These are phyloP conservation scores for Leucogyrophana mollusca DNA, from an alignment of 768 basidiomycete genomes.

Conservation along the genomic window DNA sequence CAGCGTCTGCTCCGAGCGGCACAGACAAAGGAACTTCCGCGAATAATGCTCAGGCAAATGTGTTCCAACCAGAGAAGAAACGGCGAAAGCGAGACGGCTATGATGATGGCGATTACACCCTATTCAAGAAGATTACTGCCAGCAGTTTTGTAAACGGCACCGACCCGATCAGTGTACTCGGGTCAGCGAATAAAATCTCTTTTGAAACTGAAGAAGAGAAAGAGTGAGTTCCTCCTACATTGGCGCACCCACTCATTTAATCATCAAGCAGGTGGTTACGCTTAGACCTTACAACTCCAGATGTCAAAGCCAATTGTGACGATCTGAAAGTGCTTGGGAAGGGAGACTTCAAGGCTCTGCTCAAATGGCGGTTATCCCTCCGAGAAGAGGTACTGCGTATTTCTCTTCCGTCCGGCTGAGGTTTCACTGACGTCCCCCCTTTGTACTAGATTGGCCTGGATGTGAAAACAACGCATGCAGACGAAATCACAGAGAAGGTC, in stretches of 20 bases:
- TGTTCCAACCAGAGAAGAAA: slow-evolving; percentile 98
- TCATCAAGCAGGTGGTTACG: slow-evolving; percentile 61
- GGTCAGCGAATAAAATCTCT: slow-evolving; percentile 71
- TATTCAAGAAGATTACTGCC: slow-evolving; percentile 74
- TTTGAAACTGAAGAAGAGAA: slow-evolving; percentile 87
- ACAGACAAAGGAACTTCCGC: slow-evolving; percentile 53
- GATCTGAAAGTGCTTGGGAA: slow-evolving; percentile 98
- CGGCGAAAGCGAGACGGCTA: slow-evolving; percentile 92
- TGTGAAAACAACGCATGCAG: slow-evolving; percentile 66
- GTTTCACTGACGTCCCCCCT: slow-evolving; percentile 6
- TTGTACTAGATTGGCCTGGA: slow-evolving; percentile 74
- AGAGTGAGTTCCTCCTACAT: slow-evolving; percentile 42
- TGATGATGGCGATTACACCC: slow-evolving; percentile 88
- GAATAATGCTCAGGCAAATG: slow-evolving; percentile 79
- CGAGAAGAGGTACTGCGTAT: slow-evolving; percentile 75
- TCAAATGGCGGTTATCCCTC: slow-evolving; percentile 88
- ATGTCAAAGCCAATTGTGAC: slow-evolving; percentile 78
- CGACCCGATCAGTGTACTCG: slow-evolving; percentile 81
- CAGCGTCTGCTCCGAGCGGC: slow-evolving; percentile 42
- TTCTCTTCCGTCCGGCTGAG: background rate
- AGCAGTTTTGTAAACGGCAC: slow-evolving; percentile 64
- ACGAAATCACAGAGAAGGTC: slow-evolving; percentile 72
- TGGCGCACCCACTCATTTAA: slow-evolving; percentile 4
- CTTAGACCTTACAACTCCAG: slow-evolving; percentile 69
- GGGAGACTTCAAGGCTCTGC: slow-evolving; percentile 90